Conservation (phyloP, 441 rosid species). For the Croton setiger region DNA sequence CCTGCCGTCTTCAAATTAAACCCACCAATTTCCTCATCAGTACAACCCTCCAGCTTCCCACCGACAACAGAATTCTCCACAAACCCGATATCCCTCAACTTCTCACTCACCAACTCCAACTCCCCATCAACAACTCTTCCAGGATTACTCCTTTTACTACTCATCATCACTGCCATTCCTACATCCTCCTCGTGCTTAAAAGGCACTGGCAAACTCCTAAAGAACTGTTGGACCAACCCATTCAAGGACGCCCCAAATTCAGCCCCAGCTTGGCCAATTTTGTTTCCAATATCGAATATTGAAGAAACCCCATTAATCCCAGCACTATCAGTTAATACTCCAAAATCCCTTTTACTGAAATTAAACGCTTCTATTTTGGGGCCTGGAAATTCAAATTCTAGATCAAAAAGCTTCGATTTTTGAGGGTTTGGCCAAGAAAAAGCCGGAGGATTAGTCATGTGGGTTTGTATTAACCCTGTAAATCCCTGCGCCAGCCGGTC, state of each 20-base stretch:
- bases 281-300: conserved; percentile 64
- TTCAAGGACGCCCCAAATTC: conserved; percentile 74
- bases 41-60: conserved; percentile 14
- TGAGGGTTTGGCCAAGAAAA: conserved; percentile 73
- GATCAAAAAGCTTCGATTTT: conserved; percentile 57
- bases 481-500: conserved; percentile 87
- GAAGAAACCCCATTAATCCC: conserved; percentile 62
- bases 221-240: conserved; percentile 77
- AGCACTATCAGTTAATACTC: conserved; percentile 35
- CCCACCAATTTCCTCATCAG: conserved; percentile 49
- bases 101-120: conserved; percentile 44
- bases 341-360: conserved; percentile 43
- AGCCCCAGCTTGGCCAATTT: conserved; percentile 81
- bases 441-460: conserved; percentile 59
- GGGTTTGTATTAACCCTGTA: conserved; percentile 75
- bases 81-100: conserved; percentile 39
- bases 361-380: conserved; percentile 18
- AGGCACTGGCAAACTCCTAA: conserved; percentile 62
- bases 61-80: conserved; percentile 26
- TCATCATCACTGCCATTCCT: conserved; percentile 25
- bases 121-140: conserved; percentile 31
- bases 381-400: conserved; percentile 68
- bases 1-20: conserved; percentile 50
- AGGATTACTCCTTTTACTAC: conserved; percentile 14
- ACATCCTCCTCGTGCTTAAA: conserved; percentile 49